Evolutionary conservation across 148 eudicot genomes (phyloP).

Genomic region (Rhododendron mucronatum): DNA sequence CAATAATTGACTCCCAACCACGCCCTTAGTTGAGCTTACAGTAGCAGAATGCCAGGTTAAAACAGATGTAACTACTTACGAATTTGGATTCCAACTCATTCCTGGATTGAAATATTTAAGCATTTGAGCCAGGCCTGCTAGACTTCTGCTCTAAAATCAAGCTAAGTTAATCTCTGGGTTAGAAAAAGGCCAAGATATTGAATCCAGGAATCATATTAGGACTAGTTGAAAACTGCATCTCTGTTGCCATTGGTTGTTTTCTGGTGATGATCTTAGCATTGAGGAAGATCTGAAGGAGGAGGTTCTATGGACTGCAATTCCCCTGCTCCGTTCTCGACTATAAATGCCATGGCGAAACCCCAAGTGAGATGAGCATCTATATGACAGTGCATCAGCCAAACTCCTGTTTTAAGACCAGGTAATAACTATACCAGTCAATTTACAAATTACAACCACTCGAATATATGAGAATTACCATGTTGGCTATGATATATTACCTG

Average conservation of each 20-base stretch:
- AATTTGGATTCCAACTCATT: neutral
- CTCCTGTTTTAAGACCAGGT: slow-evolving; percentile 40
- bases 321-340: slow-evolving; percentile 71
- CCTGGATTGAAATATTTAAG: neutral
- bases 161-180: neutral
- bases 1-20: neutral
- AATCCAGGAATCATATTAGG: neutral
- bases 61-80: neutral
- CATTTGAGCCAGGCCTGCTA: neutral
- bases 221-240: neutral
- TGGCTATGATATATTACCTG: slow-evolving; percentile 55
- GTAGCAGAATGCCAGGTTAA: neutral
- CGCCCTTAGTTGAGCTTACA: neutral
- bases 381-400: slow-evolving; percentile 96
- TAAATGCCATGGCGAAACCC: slow-evolving; percentile 80
- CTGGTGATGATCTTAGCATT: slow-evolving; percentile 38
- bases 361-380: slow-evolving; percentile 74
- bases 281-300: slow-evolving; percentile 84
- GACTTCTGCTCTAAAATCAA: neutral
- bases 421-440: neutral
- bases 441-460: neutral
- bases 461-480: slow-evolving; percentile 8
- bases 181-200: neutral
- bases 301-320: slow-evolving; percentile 46
- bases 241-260: neutral